Evolutionary conservation across 2,329 filamentous ascomycete genomes (phyloP), one percentile per base, ranked within the genome.

Genomic region (Annulohypoxylon truncatum): DNA sequence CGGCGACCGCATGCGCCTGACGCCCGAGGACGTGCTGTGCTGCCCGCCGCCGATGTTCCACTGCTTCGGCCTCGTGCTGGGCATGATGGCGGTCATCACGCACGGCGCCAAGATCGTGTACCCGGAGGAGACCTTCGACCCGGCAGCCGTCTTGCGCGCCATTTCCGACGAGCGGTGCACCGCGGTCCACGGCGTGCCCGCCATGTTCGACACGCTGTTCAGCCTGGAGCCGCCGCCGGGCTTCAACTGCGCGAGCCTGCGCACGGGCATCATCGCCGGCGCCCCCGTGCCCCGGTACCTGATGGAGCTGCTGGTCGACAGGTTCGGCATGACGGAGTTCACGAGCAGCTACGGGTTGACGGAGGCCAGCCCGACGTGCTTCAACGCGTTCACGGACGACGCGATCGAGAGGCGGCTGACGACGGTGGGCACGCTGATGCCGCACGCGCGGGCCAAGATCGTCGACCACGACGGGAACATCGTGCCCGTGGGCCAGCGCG

Each of bases 11-110:
- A 91, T 94, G 90, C 84, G 86, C 4, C 83, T 95, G 13, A 89
- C 87, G 0, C 79, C 86, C 2, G 81, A 83, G 47, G 91, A 94
- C 74, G 82, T 90, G 6, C 83, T 96, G 9, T 95, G 92, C 81
- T 96, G 92, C 76, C 92, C 92, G 2, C 92, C 92, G 0, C 92
- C 93, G 0, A 84, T 96, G 2, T 96, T 96, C 82, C 93, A 96
- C 81, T 95, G 92, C 81, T 95, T 95, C 75, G 92, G 92, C 1
- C 85, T 95, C 6, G 91, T 94, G 0, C 86, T 94, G 2, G 92
- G 92, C 7, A 83, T 94, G 46, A 84, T 94, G 59, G 89, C 91
- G 1, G 84, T 88, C 44, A 79, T 94, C 55, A 93, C 90, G 0
- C 91, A 94, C 76, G 92, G 92, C 48, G 87, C 87, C 38, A 92